Evolutionary conservation across 2,329 filamentous ascomycete species (phyloP).

Genomic region (Tolypocladium album): DNA sequence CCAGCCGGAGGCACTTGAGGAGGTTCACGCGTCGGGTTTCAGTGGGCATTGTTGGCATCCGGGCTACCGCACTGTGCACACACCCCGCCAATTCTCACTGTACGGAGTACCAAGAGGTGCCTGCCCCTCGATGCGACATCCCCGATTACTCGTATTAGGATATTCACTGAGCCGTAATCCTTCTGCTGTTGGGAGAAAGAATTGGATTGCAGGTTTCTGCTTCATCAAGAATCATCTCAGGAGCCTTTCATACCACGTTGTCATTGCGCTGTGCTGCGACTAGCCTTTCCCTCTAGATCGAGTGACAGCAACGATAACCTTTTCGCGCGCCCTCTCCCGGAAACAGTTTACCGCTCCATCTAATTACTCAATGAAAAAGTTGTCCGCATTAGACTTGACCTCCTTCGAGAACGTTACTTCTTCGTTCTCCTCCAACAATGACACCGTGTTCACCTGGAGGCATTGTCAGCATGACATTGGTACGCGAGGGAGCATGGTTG

Average conservation of each 20-base stretch:
- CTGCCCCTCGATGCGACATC: neutral
- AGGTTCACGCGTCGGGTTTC: neutral
- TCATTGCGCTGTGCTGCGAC: neutral
- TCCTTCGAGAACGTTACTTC: conserved; percentile 78
- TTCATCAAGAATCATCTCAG: neutral
- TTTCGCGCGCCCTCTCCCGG: neutral
- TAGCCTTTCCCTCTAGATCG: neutral
- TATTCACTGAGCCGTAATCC: neutral
- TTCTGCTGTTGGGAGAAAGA: no score
- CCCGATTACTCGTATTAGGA: neutral
- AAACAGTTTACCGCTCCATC: neutral
- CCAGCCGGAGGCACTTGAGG: neutral
- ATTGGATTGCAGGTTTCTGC: neutral
- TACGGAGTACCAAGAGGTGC: neutral
- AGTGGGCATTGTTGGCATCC: neutral
- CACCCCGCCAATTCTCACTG: neutral
- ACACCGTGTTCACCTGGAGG: conserved; percentile 51
- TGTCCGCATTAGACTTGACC: conserved; percentile 64
- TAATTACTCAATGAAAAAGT: conserved; percentile 61
- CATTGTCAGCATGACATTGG: conserved; percentile 13
- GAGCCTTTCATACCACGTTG: neutral
- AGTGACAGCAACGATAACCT: neutral
- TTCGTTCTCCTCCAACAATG: conserved; percentile 63
- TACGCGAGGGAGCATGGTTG: conserved; percentile 10
- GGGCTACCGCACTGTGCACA: neutral